Evolutionary conservation across 2,329 filamentous ascomycete species (phyloP).

Genomic region (Paecilomyces sp.): DNA sequence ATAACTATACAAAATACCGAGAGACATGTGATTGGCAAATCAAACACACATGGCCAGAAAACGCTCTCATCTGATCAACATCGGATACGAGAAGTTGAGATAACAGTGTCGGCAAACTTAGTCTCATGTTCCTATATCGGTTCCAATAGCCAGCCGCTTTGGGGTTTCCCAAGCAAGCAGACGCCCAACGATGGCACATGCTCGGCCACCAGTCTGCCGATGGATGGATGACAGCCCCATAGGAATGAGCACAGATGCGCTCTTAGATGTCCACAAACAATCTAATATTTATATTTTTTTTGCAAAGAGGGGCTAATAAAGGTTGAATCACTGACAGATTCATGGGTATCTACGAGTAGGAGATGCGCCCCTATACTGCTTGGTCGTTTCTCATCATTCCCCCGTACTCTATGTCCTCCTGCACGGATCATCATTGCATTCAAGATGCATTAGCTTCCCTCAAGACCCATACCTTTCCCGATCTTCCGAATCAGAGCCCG

Average conservation of each 20-base stretch:
- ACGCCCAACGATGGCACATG: neutral
- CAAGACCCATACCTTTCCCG: conserved; percentile 38
- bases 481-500: conserved; percentile 40
- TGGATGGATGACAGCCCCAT: neutral
- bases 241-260: neutral
- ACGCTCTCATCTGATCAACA: neutral
- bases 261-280: neutral
- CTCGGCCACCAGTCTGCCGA: neutral
- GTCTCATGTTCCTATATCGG: neutral
- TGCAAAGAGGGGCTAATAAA: neutral
- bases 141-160: neutral
- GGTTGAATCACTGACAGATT: neutral
- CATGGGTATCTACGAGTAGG: neutral
- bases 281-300: neutral
- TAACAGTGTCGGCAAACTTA: neutral
- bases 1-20: neutral
- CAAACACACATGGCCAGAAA: neutral
- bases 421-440: neutral
- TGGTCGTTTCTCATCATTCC: neutral
- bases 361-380: neutral
- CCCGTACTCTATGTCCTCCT: neutral
- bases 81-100: neutral
- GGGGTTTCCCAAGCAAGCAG: neutral
- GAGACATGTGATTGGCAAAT: neutral
- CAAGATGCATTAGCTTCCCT: conserved; percentile 12